phyloP scores from a whole-genome alignment of 805 yeast species.

The Candida methanosorbosa region DNA sequence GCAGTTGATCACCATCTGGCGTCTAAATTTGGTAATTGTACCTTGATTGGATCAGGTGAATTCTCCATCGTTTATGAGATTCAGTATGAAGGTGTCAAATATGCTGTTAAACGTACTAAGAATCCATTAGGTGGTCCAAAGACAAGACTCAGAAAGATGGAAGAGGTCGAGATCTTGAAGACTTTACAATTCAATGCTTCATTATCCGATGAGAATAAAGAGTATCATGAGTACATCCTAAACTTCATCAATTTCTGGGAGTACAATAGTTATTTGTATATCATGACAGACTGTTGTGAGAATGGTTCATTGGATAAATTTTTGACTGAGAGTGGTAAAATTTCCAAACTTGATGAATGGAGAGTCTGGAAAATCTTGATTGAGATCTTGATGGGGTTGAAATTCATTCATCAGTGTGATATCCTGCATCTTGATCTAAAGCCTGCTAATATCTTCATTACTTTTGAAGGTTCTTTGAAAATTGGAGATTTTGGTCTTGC shows the following conservation, averaged over 20 bases:
- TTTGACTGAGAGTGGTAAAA: constrained; percentile 65
- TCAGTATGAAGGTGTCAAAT: constrained; percentile 53
- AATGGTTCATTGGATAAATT: constrained; percentile 81
- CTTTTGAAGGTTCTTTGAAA: constrained; percentile 90
- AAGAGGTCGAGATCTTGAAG: constrained; percentile 69
- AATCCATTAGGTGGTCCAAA: constrained; percentile 49
- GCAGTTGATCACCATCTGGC: constrained; percentile 33
- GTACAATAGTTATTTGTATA: constrained; percentile 62
- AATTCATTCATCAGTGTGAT: constrained; percentile 68
- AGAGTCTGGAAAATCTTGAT: constrained; percentile 93
- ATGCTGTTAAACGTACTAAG: constrained; percentile 85
- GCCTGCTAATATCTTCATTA: constrained; percentile 90
- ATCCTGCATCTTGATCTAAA: constrained; percentile 85
- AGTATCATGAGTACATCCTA: constrained; percentile 51
- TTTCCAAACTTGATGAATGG: constrained; percentile 86
- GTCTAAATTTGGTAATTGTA: constrained; percentile 55
- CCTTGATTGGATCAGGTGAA: constrained; percentile 74
- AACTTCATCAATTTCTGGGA: constrained; percentile 85
- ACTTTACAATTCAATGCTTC: constrained; percentile 29
- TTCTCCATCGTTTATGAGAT: constrained; percentile 86
- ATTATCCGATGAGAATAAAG: constrained; percentile 6
- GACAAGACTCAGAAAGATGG: constrained; percentile 52
- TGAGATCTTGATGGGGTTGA: constrained; percentile 72
- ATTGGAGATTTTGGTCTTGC: constrained; percentile 98
- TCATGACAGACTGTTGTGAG: constrained; percentile 93